Conservation (phyloP, 2,329 filamentous ascomycete genomes). For the Rutstroemia sp. region DNA sequence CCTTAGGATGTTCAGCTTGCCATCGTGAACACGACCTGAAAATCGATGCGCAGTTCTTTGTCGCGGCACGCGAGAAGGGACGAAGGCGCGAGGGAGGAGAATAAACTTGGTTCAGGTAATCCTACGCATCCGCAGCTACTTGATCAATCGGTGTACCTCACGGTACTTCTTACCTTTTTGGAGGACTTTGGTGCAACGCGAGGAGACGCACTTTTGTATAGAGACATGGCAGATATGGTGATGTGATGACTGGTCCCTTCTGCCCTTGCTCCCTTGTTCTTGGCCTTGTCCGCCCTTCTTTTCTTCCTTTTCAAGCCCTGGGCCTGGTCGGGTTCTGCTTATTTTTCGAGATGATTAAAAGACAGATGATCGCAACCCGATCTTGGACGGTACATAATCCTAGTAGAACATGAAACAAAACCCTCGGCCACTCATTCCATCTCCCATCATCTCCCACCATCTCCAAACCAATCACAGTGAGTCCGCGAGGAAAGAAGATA, state of each 20-base stretch:
- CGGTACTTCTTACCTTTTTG: no score
- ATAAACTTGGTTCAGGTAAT: no score
- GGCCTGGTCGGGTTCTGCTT: neutral
- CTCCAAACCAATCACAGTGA: neutral
- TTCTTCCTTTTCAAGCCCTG: neutral
- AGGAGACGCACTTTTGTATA: no score
- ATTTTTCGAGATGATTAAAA: neutral
- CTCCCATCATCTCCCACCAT: neutral
- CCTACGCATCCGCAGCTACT: no score
- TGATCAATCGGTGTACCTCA: no score
- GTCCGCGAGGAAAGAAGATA: neutral
- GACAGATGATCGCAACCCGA: neutral
- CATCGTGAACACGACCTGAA: no score
- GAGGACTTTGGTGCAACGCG: no score
- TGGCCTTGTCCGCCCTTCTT: neutral
- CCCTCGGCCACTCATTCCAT: neutral
- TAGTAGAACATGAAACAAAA: slow-evolving; percentile 8
- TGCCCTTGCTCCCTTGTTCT: neutral
- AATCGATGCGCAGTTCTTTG: no score
- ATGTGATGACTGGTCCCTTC: neutral
- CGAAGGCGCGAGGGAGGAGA: no score
- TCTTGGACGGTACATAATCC: slow-evolving; percentile 4
- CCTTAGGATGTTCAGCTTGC: no score
- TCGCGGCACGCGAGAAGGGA: no score
- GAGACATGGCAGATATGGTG: no score